These are phyloP conservation scores for Colletotrichum neosansevieriae DNA, from an alignment of 2,329 filamentous ascomycete genomes.

Conservation along the genomic window DNA sequence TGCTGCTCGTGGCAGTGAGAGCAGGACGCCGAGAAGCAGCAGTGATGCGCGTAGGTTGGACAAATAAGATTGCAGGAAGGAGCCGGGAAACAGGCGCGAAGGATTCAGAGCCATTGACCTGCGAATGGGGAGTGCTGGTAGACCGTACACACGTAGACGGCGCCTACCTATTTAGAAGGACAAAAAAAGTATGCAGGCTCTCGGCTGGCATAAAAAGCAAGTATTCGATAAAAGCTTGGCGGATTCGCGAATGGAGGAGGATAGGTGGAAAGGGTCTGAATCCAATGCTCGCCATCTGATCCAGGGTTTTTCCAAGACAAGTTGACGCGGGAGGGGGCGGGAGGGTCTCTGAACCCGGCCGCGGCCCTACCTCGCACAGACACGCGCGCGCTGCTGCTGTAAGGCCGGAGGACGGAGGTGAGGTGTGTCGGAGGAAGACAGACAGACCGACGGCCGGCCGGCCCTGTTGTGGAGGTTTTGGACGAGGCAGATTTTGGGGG, in stretches of 20 bases:
- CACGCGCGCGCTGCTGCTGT: slow-evolving; percentile 35
- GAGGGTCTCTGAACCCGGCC: slow-evolving; percentile 22
- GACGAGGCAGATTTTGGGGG: neutral
- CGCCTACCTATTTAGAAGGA: slow-evolving; percentile 7
- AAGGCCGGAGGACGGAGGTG: slow-evolving; percentile 2
- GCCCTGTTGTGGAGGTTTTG: neutral
- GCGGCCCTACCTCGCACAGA: slow-evolving; percentile 20
- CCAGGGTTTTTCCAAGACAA: slow-evolving; percentile 1
- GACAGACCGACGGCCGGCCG: neutral
- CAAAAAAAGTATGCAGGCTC: neutral
- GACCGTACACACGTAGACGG: neutral
- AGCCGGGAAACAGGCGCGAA: slow-evolving; percentile 34
- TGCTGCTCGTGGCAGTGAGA: neutral
- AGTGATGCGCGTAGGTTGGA: slow-evolving; percentile 2
- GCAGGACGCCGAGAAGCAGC: neutral
- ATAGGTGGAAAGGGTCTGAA: neutral
- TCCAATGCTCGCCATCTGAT: slow-evolving; percentile 6
- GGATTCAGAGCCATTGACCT: slow-evolving; percentile 22
- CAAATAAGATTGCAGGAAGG: slow-evolving; percentile 16
- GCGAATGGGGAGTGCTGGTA: neutral
- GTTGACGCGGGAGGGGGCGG: slow-evolving; percentile 13
- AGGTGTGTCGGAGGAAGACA: slow-evolving; percentile 24
- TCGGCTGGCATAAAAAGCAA: neutral
- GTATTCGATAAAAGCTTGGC: neutral
- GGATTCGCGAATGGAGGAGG: neutral